phyloP scores from a whole-genome alignment of 148 eudicot species.

The Rheum nobile region DNA sequence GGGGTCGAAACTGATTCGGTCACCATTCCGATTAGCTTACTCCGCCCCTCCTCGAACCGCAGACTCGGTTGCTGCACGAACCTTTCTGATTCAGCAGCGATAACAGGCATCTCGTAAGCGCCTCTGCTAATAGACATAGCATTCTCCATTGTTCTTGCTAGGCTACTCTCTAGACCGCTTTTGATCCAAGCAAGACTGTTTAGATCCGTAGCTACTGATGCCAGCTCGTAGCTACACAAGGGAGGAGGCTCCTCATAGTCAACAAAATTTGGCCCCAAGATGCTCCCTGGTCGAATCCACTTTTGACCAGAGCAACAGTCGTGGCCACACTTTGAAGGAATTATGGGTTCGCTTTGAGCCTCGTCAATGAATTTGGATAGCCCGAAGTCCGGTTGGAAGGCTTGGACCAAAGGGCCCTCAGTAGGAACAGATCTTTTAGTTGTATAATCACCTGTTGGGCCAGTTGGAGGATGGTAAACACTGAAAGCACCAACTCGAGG shows the following conservation, averaged over 20 bases:
- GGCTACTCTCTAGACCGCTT: slow-evolving; percentile 50
- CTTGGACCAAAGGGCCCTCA: slow-evolving; percentile 46
- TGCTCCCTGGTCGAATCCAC: slow-evolving; percentile 18
- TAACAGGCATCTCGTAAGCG: slow-evolving; percentile 13
- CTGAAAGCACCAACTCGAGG: slow-evolving; percentile 59
- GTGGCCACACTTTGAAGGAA: slow-evolving; percentile 57
- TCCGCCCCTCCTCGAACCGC: slow-evolving; percentile 26
- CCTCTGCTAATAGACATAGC: slow-evolving; percentile 10
- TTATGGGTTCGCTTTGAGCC: slow-evolving; percentile 32
- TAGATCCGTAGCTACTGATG: slow-evolving; percentile 57
- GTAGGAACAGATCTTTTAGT: slow-evolving; percentile 21
- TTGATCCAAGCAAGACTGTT: slow-evolving; percentile 72
- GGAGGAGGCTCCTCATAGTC: slow-evolving; percentile 62
- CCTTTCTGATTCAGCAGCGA: slow-evolving; percentile 15
- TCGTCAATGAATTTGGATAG: slow-evolving; percentile 37
- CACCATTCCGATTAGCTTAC: slow-evolving; percentile 24
- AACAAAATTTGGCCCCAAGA: slow-evolving; percentile 76
- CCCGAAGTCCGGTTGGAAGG: slow-evolving; percentile 33
- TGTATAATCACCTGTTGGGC: slow-evolving; percentile 10
- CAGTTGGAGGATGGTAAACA: slow-evolving; percentile 26
- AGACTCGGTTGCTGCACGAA: slow-evolving; percentile 8
- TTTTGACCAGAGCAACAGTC: slow-evolving; percentile 43
- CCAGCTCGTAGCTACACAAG: slow-evolving; percentile 42
- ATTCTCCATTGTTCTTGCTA: slow-evolving; percentile 14
- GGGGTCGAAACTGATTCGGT: slow-evolving; percentile 24